phyloP scores from a whole-genome alignment of 2,329 filamentous ascomycete genomes.

The Aureobasidium sp. region DNA sequence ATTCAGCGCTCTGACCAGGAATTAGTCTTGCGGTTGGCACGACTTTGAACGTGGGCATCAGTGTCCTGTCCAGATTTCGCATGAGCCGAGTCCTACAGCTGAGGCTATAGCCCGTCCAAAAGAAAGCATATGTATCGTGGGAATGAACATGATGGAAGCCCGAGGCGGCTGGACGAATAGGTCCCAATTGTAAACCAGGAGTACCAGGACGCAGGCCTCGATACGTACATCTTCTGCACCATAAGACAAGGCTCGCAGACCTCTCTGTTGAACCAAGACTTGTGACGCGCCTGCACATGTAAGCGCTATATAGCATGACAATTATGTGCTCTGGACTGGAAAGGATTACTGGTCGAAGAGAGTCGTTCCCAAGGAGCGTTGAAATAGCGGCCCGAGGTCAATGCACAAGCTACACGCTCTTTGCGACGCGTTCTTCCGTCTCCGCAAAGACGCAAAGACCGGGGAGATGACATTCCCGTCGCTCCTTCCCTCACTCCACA shows the following conservation, averaged over 20 bases:
- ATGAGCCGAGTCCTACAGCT: not conserved
- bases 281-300: no score
- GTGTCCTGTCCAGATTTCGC: not conserved
- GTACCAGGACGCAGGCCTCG: not conserved
- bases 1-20: not conserved
- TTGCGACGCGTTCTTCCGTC: not conserved
- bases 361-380: not conserved
- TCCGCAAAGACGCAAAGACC: not conserved
- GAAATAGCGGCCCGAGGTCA: conserved; percentile 4
- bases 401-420: not conserved
- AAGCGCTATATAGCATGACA: not conserved
- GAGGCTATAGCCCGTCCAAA: not conserved
- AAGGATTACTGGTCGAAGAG: not conserved
- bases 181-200: not conserved
- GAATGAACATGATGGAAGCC: not conserved
- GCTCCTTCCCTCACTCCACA: not conserved
- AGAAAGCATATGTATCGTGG: not conserved
- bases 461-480: conserved; percentile 3
- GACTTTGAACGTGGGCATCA: not conserved
- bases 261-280: not conserved
- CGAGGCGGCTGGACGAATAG: not conserved
- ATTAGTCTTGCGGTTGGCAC: not conserved
- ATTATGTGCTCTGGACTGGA: not conserved
- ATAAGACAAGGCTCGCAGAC: not conserved
- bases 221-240: not conserved